A percentile compares a stretch with the other conserved stretches of the same genome.
These are phyloP conservation scores for Haplosporangium sp. DNA, from an alignment of 371 early-diverging fungal species.

Conservation along the genomic window DNA sequence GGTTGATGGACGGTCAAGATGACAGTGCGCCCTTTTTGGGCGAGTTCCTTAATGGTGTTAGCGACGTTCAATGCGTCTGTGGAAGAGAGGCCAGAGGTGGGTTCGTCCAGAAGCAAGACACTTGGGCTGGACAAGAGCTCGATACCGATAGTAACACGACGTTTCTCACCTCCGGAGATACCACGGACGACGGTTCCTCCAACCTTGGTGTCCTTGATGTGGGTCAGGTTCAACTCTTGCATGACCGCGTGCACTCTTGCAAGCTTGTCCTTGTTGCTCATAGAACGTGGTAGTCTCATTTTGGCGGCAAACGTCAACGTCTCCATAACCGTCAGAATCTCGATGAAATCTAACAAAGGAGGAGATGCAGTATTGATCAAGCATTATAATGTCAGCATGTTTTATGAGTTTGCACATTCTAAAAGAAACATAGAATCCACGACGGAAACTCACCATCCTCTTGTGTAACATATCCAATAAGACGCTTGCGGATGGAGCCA, in stretches of 20 bases:
- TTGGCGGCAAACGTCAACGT: slow-evolving; percentile 82
- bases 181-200: slow-evolving; percentile 84
- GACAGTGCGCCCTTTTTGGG: slow-evolving; percentile 84
- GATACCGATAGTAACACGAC: slow-evolving; percentile 76
- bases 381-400: too few species aligned
- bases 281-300: slow-evolving; percentile 75
- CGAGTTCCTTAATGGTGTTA: slow-evolving; percentile 81
- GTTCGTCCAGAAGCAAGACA: slow-evolving; percentile 62
- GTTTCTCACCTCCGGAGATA: slow-evolving; percentile 75
- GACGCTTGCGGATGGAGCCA: slow-evolving; percentile 67
- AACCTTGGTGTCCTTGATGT: slow-evolving; percentile 81
- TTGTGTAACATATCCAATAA: slow-evolving; percentile 87
- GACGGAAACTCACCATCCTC: slow-evolving; percentile 72
- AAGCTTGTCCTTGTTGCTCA: slow-evolving; percentile 67
- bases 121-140: slow-evolving; percentile 72
- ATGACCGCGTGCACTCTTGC: slow-evolving; percentile 78
- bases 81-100: slow-evolving; percentile 78
- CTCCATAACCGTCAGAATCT: slow-evolving; percentile 86
- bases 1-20: slow-evolving; percentile 96
- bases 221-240: slow-evolving; percentile 80
- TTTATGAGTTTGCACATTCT: neutral
- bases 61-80: slow-evolving; percentile 92
- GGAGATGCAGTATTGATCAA: neutral
- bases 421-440: too few species aligned
- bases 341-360: slow-evolving; percentile 61